Conservation (phyloP, 2,329 filamentous ascomycete genomes). For the Claviceps capensis region DNA sequence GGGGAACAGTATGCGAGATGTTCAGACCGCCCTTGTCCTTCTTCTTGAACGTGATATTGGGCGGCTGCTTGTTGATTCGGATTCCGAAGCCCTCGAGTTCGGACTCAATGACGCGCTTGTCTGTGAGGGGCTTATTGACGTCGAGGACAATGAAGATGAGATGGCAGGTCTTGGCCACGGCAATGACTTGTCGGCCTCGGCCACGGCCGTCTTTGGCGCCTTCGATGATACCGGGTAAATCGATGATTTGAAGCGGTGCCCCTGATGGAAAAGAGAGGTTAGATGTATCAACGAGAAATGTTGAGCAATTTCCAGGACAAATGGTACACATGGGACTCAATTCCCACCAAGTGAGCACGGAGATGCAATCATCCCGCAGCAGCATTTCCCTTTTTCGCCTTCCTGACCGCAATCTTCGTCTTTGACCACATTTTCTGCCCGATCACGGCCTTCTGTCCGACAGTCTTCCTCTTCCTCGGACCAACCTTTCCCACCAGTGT, state of each 20-base stretch:
- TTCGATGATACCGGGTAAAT: slow-evolving; percentile 96
- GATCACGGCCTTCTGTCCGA: too few species aligned
- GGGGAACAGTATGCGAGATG: slow-evolving; percentile 85
- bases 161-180: slow-evolving; percentile 96
- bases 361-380: too few species aligned
- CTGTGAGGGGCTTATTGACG: slow-evolving; percentile 94
- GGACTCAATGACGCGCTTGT: slow-evolving; percentile 89
- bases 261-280: slow-evolving; percentile 25
- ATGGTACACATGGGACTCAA: too few species aligned
- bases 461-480: not conserved
- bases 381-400: too few species aligned
- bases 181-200: slow-evolving; percentile 95
- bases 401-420: too few species aligned
- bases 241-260: slow-evolving; percentile 94
- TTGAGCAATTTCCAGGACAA: too few species aligned
- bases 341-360: too few species aligned
- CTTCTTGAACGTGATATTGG: slow-evolving; percentile 98
- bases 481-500: not conserved
- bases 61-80: slow-evolving; percentile 90
- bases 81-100: slow-evolving; percentile 97
- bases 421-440: too few species aligned
- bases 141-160: slow-evolving; percentile 97
- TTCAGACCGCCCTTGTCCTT: slow-evolving; percentile 97
- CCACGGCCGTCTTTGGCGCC: slow-evolving; percentile 97
- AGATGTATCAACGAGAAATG: too few species aligned